Evolutionary conservation across 139 green algal genomes (phyloP), one percentile per base, ranked within the genome.

Genomic region (Chlamydomonas sphaeroides): DNA sequence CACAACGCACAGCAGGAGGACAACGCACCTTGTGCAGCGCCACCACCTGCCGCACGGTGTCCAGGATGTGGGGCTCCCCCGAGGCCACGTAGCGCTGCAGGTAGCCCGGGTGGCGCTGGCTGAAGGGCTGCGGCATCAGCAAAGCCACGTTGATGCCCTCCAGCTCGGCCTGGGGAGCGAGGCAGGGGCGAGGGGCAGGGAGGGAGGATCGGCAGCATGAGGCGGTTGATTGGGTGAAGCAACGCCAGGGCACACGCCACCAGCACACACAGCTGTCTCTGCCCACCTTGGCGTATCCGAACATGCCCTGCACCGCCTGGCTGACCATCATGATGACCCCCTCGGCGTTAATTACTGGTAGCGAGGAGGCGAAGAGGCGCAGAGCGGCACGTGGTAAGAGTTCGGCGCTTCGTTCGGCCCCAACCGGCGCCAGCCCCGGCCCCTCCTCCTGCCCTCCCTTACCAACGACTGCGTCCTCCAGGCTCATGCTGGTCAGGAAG

Each of bases 271-370:
- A 88, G 30, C 65, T 63, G 70, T 88, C 78, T 48, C 85, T 41
- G 35, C 85, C 84, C 25, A 33, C n/a, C 32, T 84, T 80, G 61
- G 42, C 21, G 61, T 85, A 81, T 45, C 84, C 84, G 68, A 88
- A 88, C 56, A 87, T 17, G 15, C 7, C 26, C 7, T 80, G 76
- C 15, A 76, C 68, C 68, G 66, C 75, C 82, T 84, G 65, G 61
- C 59, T 80, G 53, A 70, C 69, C 70, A 85, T 85, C 68, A 83
- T 62, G 53, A 88, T 86, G 41, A 25, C 68, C 30, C 85, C 85
- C 26, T 74, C 53, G 0, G 78, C 78, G 66, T 84, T 79, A 32
- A 80, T 80, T 0, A 89, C 72, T 53, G n/a, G n/a, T n/a, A n/a
- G 45, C 45, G 45, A 10, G 45, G n/a, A n/a, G n/a, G n/a, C n/a